Base-by-base conservation (phyloP, 2,329 filamentous ascomycete species). In the Cladophialophora yegresii region DNA sequence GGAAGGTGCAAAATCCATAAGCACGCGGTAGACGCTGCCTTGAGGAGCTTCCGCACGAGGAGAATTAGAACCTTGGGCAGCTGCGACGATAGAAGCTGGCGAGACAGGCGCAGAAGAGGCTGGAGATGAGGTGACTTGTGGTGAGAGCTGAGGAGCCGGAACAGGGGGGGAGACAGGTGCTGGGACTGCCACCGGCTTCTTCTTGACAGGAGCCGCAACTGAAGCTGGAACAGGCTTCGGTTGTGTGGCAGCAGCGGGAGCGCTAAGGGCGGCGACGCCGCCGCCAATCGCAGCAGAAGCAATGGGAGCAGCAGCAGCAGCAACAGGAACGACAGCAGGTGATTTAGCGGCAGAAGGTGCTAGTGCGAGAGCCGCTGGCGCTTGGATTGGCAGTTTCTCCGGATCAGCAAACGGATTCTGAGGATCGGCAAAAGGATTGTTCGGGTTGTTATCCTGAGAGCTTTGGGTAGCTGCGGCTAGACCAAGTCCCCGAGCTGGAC, bases 1-100 rank as follows among this genome's bases (percentile, higher is more conserved):
- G 3, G 90, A 93, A 28, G 95, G 93, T 76, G 87, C 89, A 78
- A 98, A 99, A 77, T 97, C 93, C 71, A 98, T 86, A 76, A 97
- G 91, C 36, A 98, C 91, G 68, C 95, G 91, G 77, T 98, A 90
- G 61, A 98, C 93, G 69, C 91, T 87, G 73, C 81, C 83, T 77
- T 62, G 85, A 81, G 67, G 82, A 78, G 43, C 80, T 53, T 66
- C 69, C 67, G 71, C 20, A 43, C 13, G 85, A 81, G 67, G 82
- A 78, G 40, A 79, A 53, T 66, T 68, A 66, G 71, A 20, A 33
- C 63, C 74, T 23, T 87, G 85, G 20, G 85, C 87, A 62, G 84
- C 86, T 51, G 55, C 54, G 47, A 43, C 50, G 54, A 26, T 43
- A 33, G 60, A 47, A 64, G 61, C 58, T 47, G 56, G 85, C 57